Conservation (phyloP, 1,284 basidiomycete genomes). For the Vanrija humicola region DNA sequence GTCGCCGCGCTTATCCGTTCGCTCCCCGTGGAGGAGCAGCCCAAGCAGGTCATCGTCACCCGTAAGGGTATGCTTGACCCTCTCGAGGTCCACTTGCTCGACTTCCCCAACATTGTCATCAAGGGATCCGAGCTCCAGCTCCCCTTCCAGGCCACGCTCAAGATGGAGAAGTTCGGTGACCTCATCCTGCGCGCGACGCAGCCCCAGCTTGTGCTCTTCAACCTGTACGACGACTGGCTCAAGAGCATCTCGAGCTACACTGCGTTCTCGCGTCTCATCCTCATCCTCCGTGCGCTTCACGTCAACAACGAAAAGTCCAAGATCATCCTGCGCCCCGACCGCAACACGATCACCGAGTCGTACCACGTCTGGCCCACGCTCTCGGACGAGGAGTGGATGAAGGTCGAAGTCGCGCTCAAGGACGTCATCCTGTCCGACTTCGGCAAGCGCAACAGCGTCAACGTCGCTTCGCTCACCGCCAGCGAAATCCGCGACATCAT, state of each 20-base stretch:
- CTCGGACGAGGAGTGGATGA: slow-evolving; percentile 97
- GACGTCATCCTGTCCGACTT: slow-evolving; percentile 93
- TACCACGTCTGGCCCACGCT: slow-evolving; percentile 98
- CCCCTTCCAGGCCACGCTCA: slow-evolving; percentile 99
- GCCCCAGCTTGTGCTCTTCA: slow-evolving; percentile 71
- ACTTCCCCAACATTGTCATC: slow-evolving; percentile 99
- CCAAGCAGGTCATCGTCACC: slow-evolving; percentile 98
- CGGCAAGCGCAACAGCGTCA: slow-evolving; percentile 98
- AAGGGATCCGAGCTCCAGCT: slow-evolving; percentile 97
- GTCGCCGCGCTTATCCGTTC: slow-evolving; percentile 96
- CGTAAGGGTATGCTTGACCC: slow-evolving; percentile 99
- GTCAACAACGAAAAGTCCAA: slow-evolving; percentile 99
- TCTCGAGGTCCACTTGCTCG: slow-evolving; percentile 95
- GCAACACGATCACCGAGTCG: slow-evolving; percentile 91
- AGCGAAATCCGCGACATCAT: slow-evolving; percentile 97
- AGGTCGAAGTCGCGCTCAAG: slow-evolving; percentile 96
- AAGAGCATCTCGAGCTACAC: slow-evolving; percentile 99
- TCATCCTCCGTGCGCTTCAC: slow-evolving; percentile 91
- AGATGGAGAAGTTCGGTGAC: slow-evolving; percentile 99
- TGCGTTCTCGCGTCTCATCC: slow-evolving; percentile 94
- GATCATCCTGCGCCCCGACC: slow-evolving; percentile 85
- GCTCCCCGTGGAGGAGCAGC: slow-evolving; percentile 97
- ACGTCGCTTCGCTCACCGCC: slow-evolving; percentile 92
- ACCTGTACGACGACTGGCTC: slow-evolving; percentile 98
- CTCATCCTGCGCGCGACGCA: slow-evolving; percentile 62